A percentile compares a stretch with the other conserved stretches of the same genome.
These are phyloP conservation scores for Starmerella cellae DNA, from an alignment of 805 yeast species.

Conservation along the genomic window DNA sequence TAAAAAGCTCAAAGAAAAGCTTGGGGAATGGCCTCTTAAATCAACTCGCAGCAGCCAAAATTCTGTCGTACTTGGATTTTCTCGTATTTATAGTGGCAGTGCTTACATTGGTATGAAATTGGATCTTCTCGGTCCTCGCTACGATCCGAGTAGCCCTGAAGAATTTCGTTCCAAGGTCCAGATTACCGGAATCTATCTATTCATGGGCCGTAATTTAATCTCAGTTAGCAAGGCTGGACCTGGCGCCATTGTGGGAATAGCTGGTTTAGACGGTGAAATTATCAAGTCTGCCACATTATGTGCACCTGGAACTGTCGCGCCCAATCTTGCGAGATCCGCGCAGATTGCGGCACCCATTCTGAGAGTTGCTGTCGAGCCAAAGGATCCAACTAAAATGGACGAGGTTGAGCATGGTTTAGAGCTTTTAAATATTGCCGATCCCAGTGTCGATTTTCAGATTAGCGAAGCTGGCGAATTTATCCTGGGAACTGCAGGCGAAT, in stretches of 20 bases:
- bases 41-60: background rate
- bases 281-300: conserved; percentile 78
- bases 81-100: conserved; percentile 80
- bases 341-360: conserved; percentile 79
- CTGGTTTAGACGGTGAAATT: conserved; percentile 72
- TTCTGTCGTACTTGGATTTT: conserved; percentile 74
- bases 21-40: background rate
- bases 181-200: conserved; percentile 56
- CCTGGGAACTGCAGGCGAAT: conserved; percentile 89
- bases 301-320: conserved; percentile 39
- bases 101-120: conserved; percentile 61
- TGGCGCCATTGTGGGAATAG: conserved; percentile 89
- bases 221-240: conserved; percentile 74
- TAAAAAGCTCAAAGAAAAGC: background rate
- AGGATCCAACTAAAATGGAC: conserved; percentile 59
- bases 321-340: conserved; percentile 65
- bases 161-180: conserved; percentile 45
- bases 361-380: conserved; percentile 91
- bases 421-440: conserved; percentile 76
- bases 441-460: conserved; percentile 76
- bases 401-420: conserved; percentile 66
- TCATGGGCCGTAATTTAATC: conserved; percentile 87
- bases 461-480: conserved; percentile 90
- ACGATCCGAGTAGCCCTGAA: conserved; percentile 47
- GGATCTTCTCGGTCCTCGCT: conserved; percentile 74